Base-by-base conservation (phyloP, 139 green algal species). In the Nannochloris sp. region DNA sequence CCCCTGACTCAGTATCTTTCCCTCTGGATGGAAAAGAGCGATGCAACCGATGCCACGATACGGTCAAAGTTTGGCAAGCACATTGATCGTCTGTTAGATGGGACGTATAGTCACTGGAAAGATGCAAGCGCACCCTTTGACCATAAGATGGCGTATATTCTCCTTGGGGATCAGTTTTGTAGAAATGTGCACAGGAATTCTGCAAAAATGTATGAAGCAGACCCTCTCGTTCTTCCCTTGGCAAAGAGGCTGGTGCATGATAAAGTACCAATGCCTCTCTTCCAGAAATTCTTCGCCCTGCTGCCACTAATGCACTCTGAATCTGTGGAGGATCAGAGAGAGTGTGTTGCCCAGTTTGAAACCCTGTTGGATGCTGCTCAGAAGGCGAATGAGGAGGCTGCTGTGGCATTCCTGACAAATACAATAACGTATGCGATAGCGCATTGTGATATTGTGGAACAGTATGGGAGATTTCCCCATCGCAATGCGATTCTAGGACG, bases 261-360 rank as follows among this genome's bases (percentile, higher is more conserved):
- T 2, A 49, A 71, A 20, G 36, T 46, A 25, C 6, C 28, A 17
- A 57, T 84, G 56, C 59, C 49, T 5, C 31, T 53, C 44, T 71
- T 82, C 17, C 49, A 70, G 45, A 67, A 62, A 1, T 43, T 62
- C 12, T 85, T 67, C 26, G 44, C 65, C 6, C 61, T 49, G 61
- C 65, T 85, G 45, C 73, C 81, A 29, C 74, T 79, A 44, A 82
- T 82, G 76, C 81, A 87, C 63, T 64, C 36, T 44, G 81, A 87
- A 59, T 25, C 45, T 14, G 65, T 87, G 33, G 49, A 62, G 4
- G 66, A 77, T 51, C 79, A 87, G 62, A 56, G 87, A 56, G 48
- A 71, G 48, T 81, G 72, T 48, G 51, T 81, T 13, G 30, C 43
- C 6, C 13, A 23, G 20, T 56, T 56, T 17, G 37, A 51, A 4